These are phyloP conservation scores for Kregervanrija fluxuum DNA, from an alignment of 805 yeast genomes.

Conservation along the genomic window DNA sequence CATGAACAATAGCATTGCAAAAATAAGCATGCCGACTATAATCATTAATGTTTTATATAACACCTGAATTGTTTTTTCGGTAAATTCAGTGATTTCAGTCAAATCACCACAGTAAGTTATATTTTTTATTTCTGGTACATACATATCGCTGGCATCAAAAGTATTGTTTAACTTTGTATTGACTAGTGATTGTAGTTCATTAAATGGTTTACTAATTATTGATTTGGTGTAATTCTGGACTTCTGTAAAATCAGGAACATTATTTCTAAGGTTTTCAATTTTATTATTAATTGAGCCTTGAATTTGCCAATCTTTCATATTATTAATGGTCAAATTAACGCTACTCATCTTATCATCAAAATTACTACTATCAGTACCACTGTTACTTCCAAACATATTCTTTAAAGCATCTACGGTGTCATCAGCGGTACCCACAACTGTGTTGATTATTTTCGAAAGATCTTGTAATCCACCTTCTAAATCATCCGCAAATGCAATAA, in stretches of 20 bases:
- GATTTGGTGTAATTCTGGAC: constrained; percentile 53
- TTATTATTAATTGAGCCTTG: constrained; percentile 57
- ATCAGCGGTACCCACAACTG: constrained; percentile 42
- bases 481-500: constrained; percentile 46
- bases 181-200: constrained; percentile 35
- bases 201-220: constrained; percentile 56
- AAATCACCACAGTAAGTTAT: constrained; percentile 35
- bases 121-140: constrained; percentile 33
- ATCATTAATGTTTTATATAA: constrained; percentile 32
- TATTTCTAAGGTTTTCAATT: constrained; percentile 41
- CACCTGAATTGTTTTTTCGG: constrained; percentile 21
- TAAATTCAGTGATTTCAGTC: constrained; percentile 33
- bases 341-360: constrained; percentile 30
- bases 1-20: constrained; percentile 35
- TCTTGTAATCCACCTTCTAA: constrained; percentile 61
- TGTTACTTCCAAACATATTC: constrained; percentile 43
- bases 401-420: constrained; percentile 35
- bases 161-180: constrained; percentile 12
- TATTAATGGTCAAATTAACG: constrained; percentile 51
- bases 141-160: constrained; percentile 22
- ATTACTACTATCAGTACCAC: constrained; percentile 28
- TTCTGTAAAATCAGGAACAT: constrained; percentile 59
- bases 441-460: constrained; percentile 50
- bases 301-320: constrained; percentile 52
- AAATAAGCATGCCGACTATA: constrained; percentile 31